A percentile compares a stretch with the other conserved stretches of the same genome.
Conservation (phyloP, 768 basidiomycete species). For the Lyophyllum atratum region DNA sequence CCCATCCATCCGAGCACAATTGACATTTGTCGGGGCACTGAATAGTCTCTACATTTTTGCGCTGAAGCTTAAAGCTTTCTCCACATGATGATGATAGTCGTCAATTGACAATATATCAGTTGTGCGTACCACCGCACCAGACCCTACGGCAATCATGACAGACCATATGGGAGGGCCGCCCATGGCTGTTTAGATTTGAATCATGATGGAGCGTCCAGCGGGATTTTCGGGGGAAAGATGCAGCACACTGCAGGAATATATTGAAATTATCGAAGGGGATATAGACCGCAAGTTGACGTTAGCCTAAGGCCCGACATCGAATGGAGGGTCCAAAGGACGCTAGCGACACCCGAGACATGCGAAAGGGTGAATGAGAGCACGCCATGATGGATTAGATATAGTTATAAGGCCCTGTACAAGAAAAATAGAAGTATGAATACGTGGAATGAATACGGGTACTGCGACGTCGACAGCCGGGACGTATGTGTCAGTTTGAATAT, state of each 20-base stretch:
- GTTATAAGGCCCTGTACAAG: slow-evolving; percentile 16
- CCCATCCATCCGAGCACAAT: not conserved
- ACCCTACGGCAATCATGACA: not conserved
- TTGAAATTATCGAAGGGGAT: not conserved
- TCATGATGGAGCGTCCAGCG: not conserved
- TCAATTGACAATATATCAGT: not conserved
- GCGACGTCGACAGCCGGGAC: slow-evolving; percentile 1
- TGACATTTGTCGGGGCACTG: not conserved
- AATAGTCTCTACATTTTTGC: not conserved
- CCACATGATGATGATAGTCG: not conserved
- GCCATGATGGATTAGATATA: slow-evolving; percentile 18
- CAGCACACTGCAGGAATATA: not conserved
- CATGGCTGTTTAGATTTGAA: not conserved
- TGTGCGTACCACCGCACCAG: not conserved
- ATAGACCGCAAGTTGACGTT: not conserved
- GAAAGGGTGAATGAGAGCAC: slow-evolving; percentile 6
- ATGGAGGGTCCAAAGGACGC: not conserved
- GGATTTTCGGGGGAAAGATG: not conserved
- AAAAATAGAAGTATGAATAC: slow-evolving; percentile 12
- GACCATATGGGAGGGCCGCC: not conserved
- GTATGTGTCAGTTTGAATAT: slow-evolving; percentile 1
- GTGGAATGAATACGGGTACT: slow-evolving; percentile 8
- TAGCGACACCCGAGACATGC: slow-evolving; percentile 14
- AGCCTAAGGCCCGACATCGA: not conserved
- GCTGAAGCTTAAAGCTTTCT: not conserved